phyloP scores from a whole-genome alignment of 2,329 filamentous ascomycete species.

The Reticulascus tulasneorum region DNA sequence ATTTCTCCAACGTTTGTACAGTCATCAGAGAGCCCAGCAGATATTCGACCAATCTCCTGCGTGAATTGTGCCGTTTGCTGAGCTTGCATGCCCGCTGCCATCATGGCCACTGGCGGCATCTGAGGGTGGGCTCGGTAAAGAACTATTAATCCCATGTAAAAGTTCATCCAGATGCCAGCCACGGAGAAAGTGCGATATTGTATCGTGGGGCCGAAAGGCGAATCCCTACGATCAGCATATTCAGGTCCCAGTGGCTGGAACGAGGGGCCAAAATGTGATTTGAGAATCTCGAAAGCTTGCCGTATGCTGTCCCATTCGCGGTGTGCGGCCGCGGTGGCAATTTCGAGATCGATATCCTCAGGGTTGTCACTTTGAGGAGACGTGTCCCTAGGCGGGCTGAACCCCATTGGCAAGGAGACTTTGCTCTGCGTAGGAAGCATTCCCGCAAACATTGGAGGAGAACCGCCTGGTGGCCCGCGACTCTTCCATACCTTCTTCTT shows the following conservation, averaged over 20 bases:
- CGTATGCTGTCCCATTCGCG: constrained; percentile 76
- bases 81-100: constrained; percentile 76
- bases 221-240: constrained; percentile 52
- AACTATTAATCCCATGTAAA: constrained; percentile 79
- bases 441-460: constrained; percentile 47
- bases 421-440: constrained; percentile 51
- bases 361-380: constrained; percentile 38
- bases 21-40: constrained; percentile 64
- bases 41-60: constrained; percentile 73
- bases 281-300: constrained; percentile 65
- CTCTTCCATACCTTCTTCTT: constrained; percentile 67
- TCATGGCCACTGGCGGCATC: constrained; percentile 89
- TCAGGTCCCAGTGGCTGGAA: constrained; percentile 74
- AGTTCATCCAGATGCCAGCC: constrained; percentile 81
- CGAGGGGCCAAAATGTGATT: constrained; percentile 62
- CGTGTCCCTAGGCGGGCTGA: constrained; percentile 44
- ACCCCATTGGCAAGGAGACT: constrained; percentile 49
- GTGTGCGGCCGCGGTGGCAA: constrained; percentile 64
- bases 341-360: constrained; percentile 57
- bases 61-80: constrained; percentile 67
- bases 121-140: constrained; percentile 78
- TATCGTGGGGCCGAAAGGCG: constrained; percentile 78
- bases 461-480: constrained; percentile 38
- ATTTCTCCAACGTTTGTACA: constrained; percentile 52
- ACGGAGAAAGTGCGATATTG: constrained; percentile 86